phyloP scores from a whole-genome alignment of 2,329 filamentous ascomycete species.

The Sodiomyces alkalinus region DNA sequence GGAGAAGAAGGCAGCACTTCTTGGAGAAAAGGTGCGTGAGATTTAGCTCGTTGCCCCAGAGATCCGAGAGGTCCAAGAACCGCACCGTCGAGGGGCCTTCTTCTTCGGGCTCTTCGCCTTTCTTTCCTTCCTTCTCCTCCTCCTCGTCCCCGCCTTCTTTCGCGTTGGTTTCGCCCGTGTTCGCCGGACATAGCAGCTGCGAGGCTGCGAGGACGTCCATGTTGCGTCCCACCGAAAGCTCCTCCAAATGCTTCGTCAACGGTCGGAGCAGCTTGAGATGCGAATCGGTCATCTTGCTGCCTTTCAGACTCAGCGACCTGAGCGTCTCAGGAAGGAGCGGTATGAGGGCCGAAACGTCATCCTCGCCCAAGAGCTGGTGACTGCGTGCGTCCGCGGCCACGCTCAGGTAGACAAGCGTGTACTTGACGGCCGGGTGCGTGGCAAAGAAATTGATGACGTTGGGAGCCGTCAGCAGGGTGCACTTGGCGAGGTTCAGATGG shows the following conservation, averaged over 20 bases:
- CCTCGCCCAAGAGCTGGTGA: conserved; percentile 53
- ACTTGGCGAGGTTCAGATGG: conserved; percentile 66
- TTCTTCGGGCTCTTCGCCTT: conserved; percentile 15
- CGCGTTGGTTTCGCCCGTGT: conserved; percentile 12
- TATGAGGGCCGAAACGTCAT: conserved; percentile 50
- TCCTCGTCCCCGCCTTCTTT: background rate
- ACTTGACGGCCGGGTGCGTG: conserved; percentile 52
- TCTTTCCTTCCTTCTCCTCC: conserved; percentile 7
- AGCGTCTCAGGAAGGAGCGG: conserved; percentile 50
- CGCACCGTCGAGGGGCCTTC: conserved; percentile 43
- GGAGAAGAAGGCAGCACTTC: conserved; percentile 39
- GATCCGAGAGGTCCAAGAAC: conserved; percentile 65
- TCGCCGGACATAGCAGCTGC: conserved; percentile 41
- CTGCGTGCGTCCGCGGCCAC: conserved; percentile 57
- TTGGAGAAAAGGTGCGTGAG: conserved; percentile 34
- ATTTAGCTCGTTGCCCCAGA: conserved; percentile 45
- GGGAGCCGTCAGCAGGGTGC: conserved; percentile 50
- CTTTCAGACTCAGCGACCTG: conserved; percentile 60
- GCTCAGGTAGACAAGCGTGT: conserved; percentile 54
- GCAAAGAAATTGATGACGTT: conserved; percentile 56
- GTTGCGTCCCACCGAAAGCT: conserved; percentile 57
- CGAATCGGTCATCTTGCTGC: conserved; percentile 49
- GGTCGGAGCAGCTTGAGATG: conserved; percentile 50
- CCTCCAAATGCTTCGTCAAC: conserved; percentile 58
- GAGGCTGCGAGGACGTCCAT: conserved; percentile 52